phyloP scores from a whole-genome alignment of 805 yeast species.

The Grigorovia humatica region DNA sequence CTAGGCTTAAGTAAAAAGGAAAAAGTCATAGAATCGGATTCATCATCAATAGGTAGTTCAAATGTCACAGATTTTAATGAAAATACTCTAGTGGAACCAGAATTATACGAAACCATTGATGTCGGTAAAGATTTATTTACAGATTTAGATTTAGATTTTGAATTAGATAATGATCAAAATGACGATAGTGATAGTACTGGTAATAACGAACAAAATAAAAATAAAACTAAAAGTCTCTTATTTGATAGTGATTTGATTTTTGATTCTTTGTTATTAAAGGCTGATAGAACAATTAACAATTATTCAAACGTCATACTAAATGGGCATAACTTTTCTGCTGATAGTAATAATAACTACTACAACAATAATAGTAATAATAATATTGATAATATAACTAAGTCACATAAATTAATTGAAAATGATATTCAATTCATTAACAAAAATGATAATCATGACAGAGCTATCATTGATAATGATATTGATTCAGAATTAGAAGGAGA shows the following conservation, averaged over 20 bases:
- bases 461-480: not conserved
- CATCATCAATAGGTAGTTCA: not conserved
- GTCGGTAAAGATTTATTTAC: slow-evolving; percentile 1
- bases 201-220: not conserved
- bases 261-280: slow-evolving; percentile 20
- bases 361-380: too few relatives aligned
- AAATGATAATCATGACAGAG: not conserved
- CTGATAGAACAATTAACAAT: slow-evolving; percentile 5
- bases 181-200: not conserved
- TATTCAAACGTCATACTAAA: not conserved
- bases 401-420: not conserved
- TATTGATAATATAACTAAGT: too few relatives aligned
- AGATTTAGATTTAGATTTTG: not conserved
- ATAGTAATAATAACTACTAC: too few relatives aligned
- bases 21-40: not conserved
- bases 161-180: not conserved
- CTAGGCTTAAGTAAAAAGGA: not conserved
- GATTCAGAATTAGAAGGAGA: not conserved
- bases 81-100: not conserved
- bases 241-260: slow-evolving; percentile 25
- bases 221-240: slow-evolving; percentile 8
- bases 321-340: not conserved
- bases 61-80: not conserved
- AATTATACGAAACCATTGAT: slow-evolving; percentile 1
- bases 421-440: not conserved